Conservation (phyloP, 1,284 basidiomycete species). For the Ustilago esculenta region DNA sequence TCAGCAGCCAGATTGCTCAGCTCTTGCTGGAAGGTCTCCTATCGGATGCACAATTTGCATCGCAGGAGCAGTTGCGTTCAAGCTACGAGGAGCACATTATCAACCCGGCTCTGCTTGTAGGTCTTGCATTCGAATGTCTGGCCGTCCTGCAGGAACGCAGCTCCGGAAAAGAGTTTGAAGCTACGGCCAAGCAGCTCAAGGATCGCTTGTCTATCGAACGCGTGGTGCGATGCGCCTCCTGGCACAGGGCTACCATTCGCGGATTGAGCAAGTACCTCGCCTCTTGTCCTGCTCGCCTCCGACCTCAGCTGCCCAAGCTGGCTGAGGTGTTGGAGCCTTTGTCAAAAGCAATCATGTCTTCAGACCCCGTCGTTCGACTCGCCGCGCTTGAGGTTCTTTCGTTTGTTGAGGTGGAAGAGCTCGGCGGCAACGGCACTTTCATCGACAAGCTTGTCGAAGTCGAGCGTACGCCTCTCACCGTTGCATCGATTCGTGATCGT, state of each 20-base stretch:
- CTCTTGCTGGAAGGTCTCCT: slow-evolving; percentile 34
- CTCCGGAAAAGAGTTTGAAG: slow-evolving; percentile 16
- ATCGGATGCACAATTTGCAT: slow-evolving; percentile 16
- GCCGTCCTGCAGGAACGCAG: slow-evolving; percentile 37
- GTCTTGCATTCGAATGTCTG: slow-evolving; percentile 35
- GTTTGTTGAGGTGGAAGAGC: slow-evolving; percentile 20
- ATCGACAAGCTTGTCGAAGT: slow-evolving; percentile 50
- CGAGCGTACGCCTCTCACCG: slow-evolving; percentile 52
- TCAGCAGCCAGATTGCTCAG: slow-evolving; percentile 18
- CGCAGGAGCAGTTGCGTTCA: slow-evolving; percentile 12
- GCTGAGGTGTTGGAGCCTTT: slow-evolving; percentile 25
- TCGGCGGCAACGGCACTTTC: slow-evolving; percentile 6
- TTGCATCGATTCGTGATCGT: slow-evolving; percentile 56
- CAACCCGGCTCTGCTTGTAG: slow-evolving; percentile 37
- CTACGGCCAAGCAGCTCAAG: slow-evolving; percentile 20
- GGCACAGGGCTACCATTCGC: slow-evolving; percentile 36
- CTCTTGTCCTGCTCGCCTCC: slow-evolving; percentile 19
- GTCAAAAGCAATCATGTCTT: slow-evolving; percentile 34
- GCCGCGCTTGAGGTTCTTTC: slow-evolving; percentile 54
- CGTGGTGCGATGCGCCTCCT: slow-evolving; percentile 33
- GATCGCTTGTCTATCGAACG: slow-evolving; percentile 16
- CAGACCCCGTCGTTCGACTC: slow-evolving; percentile 49
- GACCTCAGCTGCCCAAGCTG: slow-evolving; percentile 30
- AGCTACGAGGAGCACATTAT: slow-evolving; percentile 33
- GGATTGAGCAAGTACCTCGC: slow-evolving; percentile 39